Evolutionary conservation across 192 early-diverging fungal genomes (phyloP).

Genomic region (Geranomyces michiganensis): DNA sequence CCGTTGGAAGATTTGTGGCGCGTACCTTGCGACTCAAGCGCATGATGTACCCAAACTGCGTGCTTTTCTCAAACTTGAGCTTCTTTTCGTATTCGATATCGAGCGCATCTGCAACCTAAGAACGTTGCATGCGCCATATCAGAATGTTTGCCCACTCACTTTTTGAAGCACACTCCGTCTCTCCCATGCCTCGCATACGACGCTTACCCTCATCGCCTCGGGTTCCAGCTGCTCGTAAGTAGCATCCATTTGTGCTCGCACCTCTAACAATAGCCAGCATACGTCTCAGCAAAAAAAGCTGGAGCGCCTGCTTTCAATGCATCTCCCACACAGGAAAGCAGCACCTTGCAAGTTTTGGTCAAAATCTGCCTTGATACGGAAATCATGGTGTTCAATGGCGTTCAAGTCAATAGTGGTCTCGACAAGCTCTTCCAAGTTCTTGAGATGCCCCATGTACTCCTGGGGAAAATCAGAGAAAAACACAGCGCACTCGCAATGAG

Average conservation of each 20-base stretch:
- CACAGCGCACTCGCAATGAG: not conserved
- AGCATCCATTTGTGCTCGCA: conserved; percentile 54
- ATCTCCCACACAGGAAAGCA: too few species aligned
- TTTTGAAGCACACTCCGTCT: too few species aligned
- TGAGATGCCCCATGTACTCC: conserved; percentile 59
- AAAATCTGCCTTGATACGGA: conserved; percentile 83
- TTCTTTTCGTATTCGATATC: conserved; percentile 81
- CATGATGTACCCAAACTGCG: conserved; percentile 83
- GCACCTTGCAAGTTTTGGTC: conserved; percentile 71
- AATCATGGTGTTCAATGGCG: conserved; percentile 84
- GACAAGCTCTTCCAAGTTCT: conserved; percentile 76
- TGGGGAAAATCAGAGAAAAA: conserved; percentile 12
- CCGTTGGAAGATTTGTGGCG: not conserved
- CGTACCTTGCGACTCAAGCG: conserved; percentile 70
- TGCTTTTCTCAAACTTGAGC: conserved; percentile 86
- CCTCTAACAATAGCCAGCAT: conserved; percentile 31
- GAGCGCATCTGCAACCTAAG: conserved; percentile 66
- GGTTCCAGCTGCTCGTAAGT: conserved; percentile 57
- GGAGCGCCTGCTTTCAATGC: too few species aligned
- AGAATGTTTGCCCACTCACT: too few species aligned
- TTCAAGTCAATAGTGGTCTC: conserved; percentile 89
- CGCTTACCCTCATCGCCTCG: conserved; percentile 61
- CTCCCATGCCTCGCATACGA: too few species aligned
- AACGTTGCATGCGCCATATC: too few species aligned
- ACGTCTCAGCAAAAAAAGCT: too few species aligned